phyloP scores from a whole-genome alignment of 2,329 filamentous ascomycete species.

The Harringtonia aguacate region DNA sequence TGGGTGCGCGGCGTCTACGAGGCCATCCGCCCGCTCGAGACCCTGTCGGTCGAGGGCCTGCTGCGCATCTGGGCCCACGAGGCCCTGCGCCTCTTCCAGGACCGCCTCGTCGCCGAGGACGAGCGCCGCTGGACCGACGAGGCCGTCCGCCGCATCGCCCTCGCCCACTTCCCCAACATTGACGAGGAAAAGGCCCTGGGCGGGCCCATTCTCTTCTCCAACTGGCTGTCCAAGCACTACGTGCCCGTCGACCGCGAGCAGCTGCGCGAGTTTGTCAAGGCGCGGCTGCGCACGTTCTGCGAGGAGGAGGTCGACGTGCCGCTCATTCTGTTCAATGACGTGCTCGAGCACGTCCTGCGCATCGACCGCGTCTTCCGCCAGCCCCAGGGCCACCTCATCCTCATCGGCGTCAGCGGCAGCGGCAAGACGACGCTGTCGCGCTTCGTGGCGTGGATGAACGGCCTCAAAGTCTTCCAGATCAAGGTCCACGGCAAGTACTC shows the following conservation, averaged over 20 bases:
- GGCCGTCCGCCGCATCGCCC: slow-evolving; percentile 71
- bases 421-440: slow-evolving; percentile 97
- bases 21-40: slow-evolving; percentile 86
- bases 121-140: slow-evolving; percentile 94
- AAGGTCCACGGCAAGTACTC: slow-evolving; percentile 99
- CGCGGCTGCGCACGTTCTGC: slow-evolving; percentile 93
- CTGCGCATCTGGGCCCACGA: slow-evolving; percentile 98
- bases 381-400: slow-evolving; percentile 92
- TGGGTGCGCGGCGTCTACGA: slow-evolving; percentile 98
- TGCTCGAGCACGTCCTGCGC: slow-evolving; percentile 92
- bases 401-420: slow-evolving; percentile 96
- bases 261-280: slow-evolving; percentile 93
- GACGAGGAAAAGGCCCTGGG: slow-evolving; percentile 82
- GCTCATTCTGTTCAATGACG: slow-evolving; percentile 97
- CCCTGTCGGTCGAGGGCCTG: slow-evolving; percentile 76
- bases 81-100: slow-evolving; percentile 89
- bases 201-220: slow-evolving; percentile 94
- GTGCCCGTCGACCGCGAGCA: slow-evolving; percentile 92
- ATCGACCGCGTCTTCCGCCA: slow-evolving; percentile 99
- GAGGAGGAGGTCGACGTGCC: slow-evolving; percentile 99
- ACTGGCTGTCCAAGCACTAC: slow-evolving; percentile 99
- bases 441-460: slow-evolving; percentile 99
- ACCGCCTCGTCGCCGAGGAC: slow-evolving; percentile 88
- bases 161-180: slow-evolving; percentile 91
- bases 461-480: slow-evolving; percentile 97